Percentiles rank a stretch among this genome's conserved stretches.
Conservation (phyloP, 2,329 filamentous ascomycete genomes). For the Stagonosporopsis chrysanthemi region DNA sequence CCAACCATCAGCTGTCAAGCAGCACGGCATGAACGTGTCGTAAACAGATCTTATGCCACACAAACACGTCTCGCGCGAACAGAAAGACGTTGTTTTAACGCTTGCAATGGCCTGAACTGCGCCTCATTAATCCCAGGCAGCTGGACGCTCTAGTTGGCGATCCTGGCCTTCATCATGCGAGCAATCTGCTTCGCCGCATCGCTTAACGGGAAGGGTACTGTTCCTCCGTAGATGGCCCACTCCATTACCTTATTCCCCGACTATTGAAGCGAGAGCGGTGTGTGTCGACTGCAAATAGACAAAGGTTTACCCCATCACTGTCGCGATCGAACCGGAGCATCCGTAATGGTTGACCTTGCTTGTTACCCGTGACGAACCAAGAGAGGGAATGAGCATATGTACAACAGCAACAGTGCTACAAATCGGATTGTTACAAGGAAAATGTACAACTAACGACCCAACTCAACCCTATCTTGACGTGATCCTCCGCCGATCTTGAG, state of each 20-base stretch:
- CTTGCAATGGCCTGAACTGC: conserved; percentile 8
- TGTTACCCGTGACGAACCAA: neutral
- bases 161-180: conserved; percentile 13
- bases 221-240: conserved; percentile 13
- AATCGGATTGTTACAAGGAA: conserved; percentile 23
- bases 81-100: conserved; percentile 4
- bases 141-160: conserved; percentile 3
- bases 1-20: conserved; percentile 9
- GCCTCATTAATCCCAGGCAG: conserved; percentile 17
- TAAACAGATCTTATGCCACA: conserved; percentile 11
- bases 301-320: neutral
- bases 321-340: conserved; percentile 4
- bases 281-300: conserved; percentile 7
- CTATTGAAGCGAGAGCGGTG: conserved; percentile 11
- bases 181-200: conserved; percentile 18
- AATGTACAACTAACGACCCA: conserved; percentile 19
- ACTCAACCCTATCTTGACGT: conserved; percentile 3
- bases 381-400: conserved; percentile 1
- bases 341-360: conserved; percentile 5
- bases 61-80: conserved; percentile 1
- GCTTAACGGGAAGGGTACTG: conserved; percentile 10
- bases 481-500: conserved; percentile 6
- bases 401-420: conserved; percentile 8
- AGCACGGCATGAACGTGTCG: conserved; percentile 13
- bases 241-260: conserved; percentile 11